Conservation (phyloP, 1,139 yeast genomes). For the Starmera stellimalicola region DNA sequence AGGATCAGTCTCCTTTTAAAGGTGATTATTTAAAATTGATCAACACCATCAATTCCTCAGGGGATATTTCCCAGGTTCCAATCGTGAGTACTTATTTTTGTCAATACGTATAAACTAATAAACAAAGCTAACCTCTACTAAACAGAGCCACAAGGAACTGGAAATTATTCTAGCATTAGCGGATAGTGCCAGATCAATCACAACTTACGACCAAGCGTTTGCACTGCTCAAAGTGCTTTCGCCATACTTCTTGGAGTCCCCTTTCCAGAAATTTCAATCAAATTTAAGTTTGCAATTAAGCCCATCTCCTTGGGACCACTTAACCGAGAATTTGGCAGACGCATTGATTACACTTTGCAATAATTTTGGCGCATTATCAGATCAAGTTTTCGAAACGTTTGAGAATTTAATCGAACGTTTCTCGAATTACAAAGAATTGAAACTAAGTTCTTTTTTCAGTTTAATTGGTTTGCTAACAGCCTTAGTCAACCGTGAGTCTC, state of each 20-base stretch:
- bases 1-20: constrained; percentile 2
- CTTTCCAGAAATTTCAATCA: constrained; percentile 43
- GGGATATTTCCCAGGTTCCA: constrained; percentile 14
- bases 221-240: constrained; percentile 44
- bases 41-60: constrained; percentile 7
- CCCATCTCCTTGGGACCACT: constrained; percentile 36
- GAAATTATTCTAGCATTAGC: constrained; percentile 67
- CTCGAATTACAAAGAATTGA: constrained; percentile 10
- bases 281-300: constrained; percentile 31
- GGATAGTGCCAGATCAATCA: constrained; percentile 36
- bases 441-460: constrained; percentile 20
- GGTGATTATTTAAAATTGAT: constrained; percentile 14
- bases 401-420: constrained; percentile 21
- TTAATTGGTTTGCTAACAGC: constrained; percentile 18
- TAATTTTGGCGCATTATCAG: constrained; percentile 22
- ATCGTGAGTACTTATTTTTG: constrained; percentile 7
- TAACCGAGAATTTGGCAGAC: constrained; percentile 29
- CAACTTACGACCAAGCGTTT: constrained; percentile 38
- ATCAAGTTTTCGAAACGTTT: constrained; percentile 15
- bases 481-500: constrained; percentile 6
- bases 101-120: background rate
- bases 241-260: constrained; percentile 50
- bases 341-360: constrained; percentile 24
- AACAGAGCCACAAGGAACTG: constrained; percentile 38
- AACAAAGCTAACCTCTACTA: background rate